Base-by-base conservation (phyloP, 768 basidiomycete species). In the Mycena amicta region DNA sequence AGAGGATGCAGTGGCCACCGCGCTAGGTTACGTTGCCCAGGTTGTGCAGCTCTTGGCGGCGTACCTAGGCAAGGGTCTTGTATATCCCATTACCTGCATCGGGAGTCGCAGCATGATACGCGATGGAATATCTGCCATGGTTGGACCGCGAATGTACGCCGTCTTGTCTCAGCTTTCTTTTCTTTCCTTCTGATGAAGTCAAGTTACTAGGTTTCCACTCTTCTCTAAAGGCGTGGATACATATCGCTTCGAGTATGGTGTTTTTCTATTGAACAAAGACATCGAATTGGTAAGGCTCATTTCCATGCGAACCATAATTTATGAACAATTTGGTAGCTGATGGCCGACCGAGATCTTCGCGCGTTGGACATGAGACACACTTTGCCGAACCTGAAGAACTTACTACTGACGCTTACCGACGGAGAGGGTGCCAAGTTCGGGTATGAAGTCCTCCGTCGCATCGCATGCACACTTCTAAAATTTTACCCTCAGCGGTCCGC, bases 211-310 rank as follows among this genome's bases (percentile, higher is more conserved):
- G 83, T 99, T 98, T 72, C 97, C 97, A 18, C 76, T 99, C 28
- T 99, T 93, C 72, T 88, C 92, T 1, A 92, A 85, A 74, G 95
- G 95, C 4, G 95, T 98, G 57, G 97, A 98, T 70, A 90, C 89
- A 41, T 98, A 98, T 74, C 83, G 97, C 25, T 99, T 96, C 68
- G 96, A 98, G 72, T 99, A 98, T 76, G 97, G 88, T 3, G 96
- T 98, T 3, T 98, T 95, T 72, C 74, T 99, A 40, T 79, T 98
- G 29, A 99, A 99, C 77, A 99, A 98, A 74, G 82, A 99, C 72
- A 95, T 99, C 63, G 96, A 99, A 76, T 80, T 95, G 83, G 95
- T 95, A 63, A 60, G 81, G 62, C 25, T 25, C 41, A 27, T 45
- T 52, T 45, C 50, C 40, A 29, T 27, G 49, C 40, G n/a, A 45